Base-by-base conservation (phyloP, 768 basidiomycete genomes). In the Hygrophoropsis aurantiaca region DNA sequence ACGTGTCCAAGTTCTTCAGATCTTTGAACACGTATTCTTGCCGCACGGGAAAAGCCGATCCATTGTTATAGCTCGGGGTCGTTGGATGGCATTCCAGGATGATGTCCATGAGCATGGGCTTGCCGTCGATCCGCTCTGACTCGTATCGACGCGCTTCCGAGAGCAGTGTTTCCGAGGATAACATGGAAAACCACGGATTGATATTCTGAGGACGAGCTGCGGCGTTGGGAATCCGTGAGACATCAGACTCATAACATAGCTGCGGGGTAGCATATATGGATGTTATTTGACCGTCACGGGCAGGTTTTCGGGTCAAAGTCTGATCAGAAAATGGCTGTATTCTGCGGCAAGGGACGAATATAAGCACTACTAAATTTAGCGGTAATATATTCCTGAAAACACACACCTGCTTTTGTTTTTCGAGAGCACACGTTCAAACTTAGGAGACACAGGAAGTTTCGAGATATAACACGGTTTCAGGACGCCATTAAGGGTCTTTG, bases 101-200 rank as follows among this genome's bases (percentile, higher is more conserved):
- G 46, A 75, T 57, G 56, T 77, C 77, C 76, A 77, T 79, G 51
- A 74, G 61, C 32, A 60, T 74, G 53, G 61, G 66, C 39, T 52
- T 66, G 25, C 58, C 63, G 43, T 68, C 61, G 51, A 57, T 56
- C 53, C 57, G 52, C 40, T 58, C 61, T 42, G 60, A 56, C 55
- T 66, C 63, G 21, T 51, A 52, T 33, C 66, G 60, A 38, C 59
- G 59, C 45, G 62, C 64, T 46, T 65, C 57, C 16, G 55, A 51
- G 11, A 73, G 56, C 33, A 67, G 38, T 13, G 52, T 44, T 38
- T 47, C 38, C 2, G 58, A 51, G 8, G 47, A 23, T 21, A 43
- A 48, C 38, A 45, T 38, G 34, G 4, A 7, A 21, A 35, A 15
- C 30, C 35, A 39, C 11, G 24, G 15, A 25, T 11, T 37, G 41